phyloP scores from a whole-genome alignment of 495 filamentous ascomycete species.

The Achaetomiella virescens region DNA sequence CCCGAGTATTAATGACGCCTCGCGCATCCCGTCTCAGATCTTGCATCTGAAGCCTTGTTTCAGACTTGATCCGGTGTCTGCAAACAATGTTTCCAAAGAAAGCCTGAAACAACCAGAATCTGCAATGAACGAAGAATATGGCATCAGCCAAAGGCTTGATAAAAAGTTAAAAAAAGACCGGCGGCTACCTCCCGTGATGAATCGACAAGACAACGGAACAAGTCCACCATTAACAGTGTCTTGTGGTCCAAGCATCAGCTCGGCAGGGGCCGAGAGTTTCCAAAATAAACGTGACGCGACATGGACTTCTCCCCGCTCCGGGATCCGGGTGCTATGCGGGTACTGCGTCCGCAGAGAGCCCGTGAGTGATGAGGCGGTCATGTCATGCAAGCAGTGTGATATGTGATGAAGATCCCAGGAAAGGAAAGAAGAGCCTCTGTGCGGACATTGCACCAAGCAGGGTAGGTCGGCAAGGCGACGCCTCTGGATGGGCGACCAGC shows the following conservation, averaged over 20 bases:
- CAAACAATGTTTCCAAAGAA: slow-evolving; percentile 5
- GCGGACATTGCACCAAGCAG: background rate
- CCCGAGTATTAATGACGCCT: background rate
- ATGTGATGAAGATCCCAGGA: slow-evolving; percentile 7
- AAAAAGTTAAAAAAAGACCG: slow-evolving; percentile 28
- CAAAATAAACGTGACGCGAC: slow-evolving; percentile 8
- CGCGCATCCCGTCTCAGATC: background rate
- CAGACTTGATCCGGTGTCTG: slow-evolving; percentile 2
- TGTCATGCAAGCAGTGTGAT: slow-evolving; percentile 4
- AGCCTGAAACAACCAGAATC: slow-evolving; percentile 3
- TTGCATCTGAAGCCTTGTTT: slow-evolving; percentile 1
- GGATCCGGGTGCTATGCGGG: no score
- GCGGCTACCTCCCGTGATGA: slow-evolving; percentile 18
- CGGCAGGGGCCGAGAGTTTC: background rate
- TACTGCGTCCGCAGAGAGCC: no score
- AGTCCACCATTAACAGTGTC: background rate
- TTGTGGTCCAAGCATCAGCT: no score
- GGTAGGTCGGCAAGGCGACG: slow-evolving; percentile 15
- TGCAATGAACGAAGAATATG: background rate
- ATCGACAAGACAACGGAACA: slow-evolving; percentile 8
- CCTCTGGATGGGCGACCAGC: slow-evolving; percentile 10
- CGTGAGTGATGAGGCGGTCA: background rate
- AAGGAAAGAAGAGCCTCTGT: slow-evolving; percentile 1
- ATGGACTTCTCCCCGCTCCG: no score
- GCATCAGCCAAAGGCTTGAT: background rate